These are phyloP conservation scores for Cardamine resedifolia DNA, from an alignment of 345 rosid species.

Conservation along the genomic window DNA sequence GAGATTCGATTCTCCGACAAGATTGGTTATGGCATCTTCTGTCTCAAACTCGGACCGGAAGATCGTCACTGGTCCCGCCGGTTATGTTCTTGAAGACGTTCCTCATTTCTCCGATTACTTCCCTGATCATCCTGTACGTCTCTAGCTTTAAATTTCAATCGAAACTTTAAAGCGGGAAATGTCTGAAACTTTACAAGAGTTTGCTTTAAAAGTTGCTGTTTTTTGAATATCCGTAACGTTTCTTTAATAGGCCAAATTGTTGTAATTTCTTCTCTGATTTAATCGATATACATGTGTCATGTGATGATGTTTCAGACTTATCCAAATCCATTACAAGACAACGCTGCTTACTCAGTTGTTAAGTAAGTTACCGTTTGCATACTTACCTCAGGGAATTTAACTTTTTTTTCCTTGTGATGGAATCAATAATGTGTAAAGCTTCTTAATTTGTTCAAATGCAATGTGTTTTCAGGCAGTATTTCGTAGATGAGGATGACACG, in stretches of 20 bases:
- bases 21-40: conserved; percentile 35
- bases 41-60: conserved; percentile 36
- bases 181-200: conserved; percentile 5
- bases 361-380: conserved; percentile 55
- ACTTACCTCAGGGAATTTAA: neutral
- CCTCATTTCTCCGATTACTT: conserved; percentile 87
- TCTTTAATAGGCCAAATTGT: neutral
- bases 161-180: conserved; percentile 35
- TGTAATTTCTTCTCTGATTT: neutral
- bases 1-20: conserved; percentile 28
- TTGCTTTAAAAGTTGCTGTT: neutral
- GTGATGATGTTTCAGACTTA: conserved; percentile 56
- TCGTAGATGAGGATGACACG: conserved; percentile 75
- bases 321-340: conserved; percentile 83
- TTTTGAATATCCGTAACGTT: neutral
- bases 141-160: neutral
- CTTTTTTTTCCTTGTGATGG: conserved; percentile 1
- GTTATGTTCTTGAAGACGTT: conserved; percentile 90
- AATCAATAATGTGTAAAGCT: conserved; percentile 12
- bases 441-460: neutral
- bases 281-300: neutral
- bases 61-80: conserved; percentile 62
- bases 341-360: conserved; percentile 86
- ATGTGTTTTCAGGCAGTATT: conserved; percentile 71
- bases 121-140: conserved; percentile 62